Evolutionary conservation across 495 filamentous ascomycete species (phyloP).

Genomic region (Penicillium dipodomyicola): DNA sequence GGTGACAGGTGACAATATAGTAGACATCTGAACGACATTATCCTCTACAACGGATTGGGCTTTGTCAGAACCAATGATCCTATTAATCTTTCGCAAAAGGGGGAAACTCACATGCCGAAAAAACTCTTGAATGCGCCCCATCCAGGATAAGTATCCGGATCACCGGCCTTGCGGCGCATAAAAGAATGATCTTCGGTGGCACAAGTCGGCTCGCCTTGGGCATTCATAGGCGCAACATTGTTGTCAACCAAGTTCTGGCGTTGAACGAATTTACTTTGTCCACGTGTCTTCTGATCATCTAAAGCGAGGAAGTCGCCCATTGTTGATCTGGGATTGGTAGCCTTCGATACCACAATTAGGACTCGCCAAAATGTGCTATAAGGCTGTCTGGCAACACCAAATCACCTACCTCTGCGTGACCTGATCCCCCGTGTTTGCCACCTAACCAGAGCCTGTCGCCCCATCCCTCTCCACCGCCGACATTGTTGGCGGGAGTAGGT

Average conservation of each 20-base stretch:
- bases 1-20: not conserved
- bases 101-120: conserved; percentile 22
- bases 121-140: conserved; percentile 31
- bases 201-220: conserved; percentile 21
- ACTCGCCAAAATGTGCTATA: not conserved
- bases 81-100: not conserved
- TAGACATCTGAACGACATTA: not conserved
- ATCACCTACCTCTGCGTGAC: conserved; percentile 30
- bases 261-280: conserved; percentile 23
- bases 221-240: conserved; percentile 6
- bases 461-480: conserved; percentile 20
- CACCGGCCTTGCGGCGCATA: conserved; percentile 35
- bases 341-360: conserved; percentile 14
- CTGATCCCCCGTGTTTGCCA: conserved; percentile 22
- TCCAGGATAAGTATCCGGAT: conserved; percentile 34
- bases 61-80: not conserved
- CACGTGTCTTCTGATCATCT: conserved; percentile 34
- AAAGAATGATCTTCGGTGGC: conserved; percentile 40
- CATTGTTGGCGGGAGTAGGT: conserved; percentile 39
- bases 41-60: not conserved
- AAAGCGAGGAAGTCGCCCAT: conserved; percentile 33
- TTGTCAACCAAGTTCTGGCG: conserved; percentile 17
- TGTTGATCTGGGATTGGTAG: conserved; percentile 24
- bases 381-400: no score
- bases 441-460: conserved; percentile 26